These are phyloP conservation scores for Tardiomyces blankii DNA, from an alignment of 1,139 yeast species.

Conservation along the genomic window DNA sequence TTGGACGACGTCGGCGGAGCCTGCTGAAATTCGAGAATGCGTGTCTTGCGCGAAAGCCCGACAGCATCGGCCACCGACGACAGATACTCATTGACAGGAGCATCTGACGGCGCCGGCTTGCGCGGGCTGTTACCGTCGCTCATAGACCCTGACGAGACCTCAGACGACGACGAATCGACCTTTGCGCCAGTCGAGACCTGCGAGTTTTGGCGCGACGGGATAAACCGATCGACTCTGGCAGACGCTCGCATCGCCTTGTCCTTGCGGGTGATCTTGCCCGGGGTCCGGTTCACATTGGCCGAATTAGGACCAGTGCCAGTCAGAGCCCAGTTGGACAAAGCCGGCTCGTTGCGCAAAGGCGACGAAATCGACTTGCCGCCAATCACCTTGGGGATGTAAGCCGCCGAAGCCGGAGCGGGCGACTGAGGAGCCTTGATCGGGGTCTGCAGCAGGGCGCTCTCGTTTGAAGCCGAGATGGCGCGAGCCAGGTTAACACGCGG, in stretches of 20 bases:
- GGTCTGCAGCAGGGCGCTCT: background rate
- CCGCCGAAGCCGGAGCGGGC: conserved; percentile 5
- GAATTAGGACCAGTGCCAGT: conserved; percentile 15
- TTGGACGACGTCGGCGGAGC: conserved; percentile 57
- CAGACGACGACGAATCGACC: conserved; percentile 42
- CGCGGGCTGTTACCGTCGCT: background rate
- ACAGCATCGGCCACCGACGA: conserved; percentile 91
- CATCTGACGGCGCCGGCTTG: background rate
- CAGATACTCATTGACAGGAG: conserved; percentile 34
- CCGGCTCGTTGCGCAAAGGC: conserved; percentile 37
- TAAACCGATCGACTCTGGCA: conserved; percentile 32
- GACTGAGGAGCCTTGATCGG: background rate
- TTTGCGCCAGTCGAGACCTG: conserved; percentile 1
- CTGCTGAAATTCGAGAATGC: conserved; percentile 82
- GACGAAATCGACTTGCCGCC: conserved; percentile 19
- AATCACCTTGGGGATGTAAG: conserved; percentile 12
- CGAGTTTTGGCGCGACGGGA: conserved; percentile 42
- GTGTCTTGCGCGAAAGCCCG: conserved; percentile 73
- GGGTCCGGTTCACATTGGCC: conserved; percentile 10
- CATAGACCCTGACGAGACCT: conserved; percentile 26
- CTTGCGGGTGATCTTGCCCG: conserved; percentile 14
- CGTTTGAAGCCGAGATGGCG: background rate
- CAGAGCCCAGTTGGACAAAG: conserved; percentile 24
- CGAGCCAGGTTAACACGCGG: background rate
- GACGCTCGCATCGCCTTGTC: conserved; percentile 17